Percentiles rank a stretch among this genome's conserved stretches.
These are phyloP conservation scores for Colletotrichum sp. DNA, from an alignment of 2,329 filamentous ascomycete genomes.

Conservation along the genomic window DNA sequence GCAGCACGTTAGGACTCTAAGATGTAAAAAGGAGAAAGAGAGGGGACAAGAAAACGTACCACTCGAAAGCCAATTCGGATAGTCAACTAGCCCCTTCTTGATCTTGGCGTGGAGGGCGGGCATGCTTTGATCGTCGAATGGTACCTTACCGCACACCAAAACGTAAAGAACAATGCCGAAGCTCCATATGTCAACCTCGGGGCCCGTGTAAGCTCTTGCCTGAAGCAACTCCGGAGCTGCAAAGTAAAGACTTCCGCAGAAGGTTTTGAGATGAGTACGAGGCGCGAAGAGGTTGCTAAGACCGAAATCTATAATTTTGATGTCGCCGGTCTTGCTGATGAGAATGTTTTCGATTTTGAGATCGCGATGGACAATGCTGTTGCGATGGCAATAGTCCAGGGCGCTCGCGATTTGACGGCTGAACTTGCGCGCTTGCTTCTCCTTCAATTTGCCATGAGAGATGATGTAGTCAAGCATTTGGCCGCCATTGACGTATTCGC, in stretches of 20 bases:
- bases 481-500: constrained; percentile 97
- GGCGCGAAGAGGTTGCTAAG: constrained; percentile 96
- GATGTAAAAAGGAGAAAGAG: background rate
- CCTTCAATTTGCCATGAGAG: constrained; percentile 94
- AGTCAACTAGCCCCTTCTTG: constrained; percentile 95
- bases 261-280: constrained; percentile 86
- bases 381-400: constrained; percentile 95
- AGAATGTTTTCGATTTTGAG: constrained; percentile 99
- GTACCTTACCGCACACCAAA: constrained; percentile 95
- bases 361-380: constrained; percentile 97
- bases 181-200: constrained; percentile 98
- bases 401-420: constrained; percentile 96
- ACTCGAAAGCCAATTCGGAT: constrained; percentile 88
- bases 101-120: constrained; percentile 98
- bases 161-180: constrained; percentile 98
- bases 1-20: constrained; percentile 36
- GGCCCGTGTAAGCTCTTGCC: constrained; percentile 91
- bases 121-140: constrained; percentile 99
- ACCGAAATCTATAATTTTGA: constrained; percentile 99
- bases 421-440: constrained; percentile 98
- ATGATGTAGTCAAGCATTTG: constrained; percentile 99
- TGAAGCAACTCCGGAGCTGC: constrained; percentile 94
- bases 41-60: constrained; percentile 61
- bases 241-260: constrained; percentile 97
- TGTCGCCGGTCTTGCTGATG: constrained; percentile 98